phyloP scores from a whole-genome alignment of 495 filamentous ascomycete genomes.

The Aspergillus ostianus region DNA sequence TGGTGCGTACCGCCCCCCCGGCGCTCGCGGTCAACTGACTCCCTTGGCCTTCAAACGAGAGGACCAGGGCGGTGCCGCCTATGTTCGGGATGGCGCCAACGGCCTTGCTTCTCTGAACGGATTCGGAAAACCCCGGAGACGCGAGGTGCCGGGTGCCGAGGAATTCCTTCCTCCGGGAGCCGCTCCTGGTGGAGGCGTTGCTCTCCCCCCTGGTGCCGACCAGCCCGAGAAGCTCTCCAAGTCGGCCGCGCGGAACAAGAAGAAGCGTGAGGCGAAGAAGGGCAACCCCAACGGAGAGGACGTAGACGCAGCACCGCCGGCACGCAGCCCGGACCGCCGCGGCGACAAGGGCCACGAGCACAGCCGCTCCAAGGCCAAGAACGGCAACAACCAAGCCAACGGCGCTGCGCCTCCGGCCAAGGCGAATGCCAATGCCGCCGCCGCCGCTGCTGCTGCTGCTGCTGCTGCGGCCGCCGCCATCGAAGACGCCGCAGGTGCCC shows the following conservation, averaged over 20 bases:
- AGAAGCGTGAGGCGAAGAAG: slow-evolving; percentile 97
- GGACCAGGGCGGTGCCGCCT: slow-evolving; percentile 92
- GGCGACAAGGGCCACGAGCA: slow-evolving; percentile 52
- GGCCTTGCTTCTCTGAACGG: slow-evolving; percentile 61
- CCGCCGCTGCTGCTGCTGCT: slow-evolving; percentile 17
- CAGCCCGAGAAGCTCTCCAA: slow-evolving; percentile 77
- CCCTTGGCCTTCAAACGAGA: slow-evolving; percentile 96
- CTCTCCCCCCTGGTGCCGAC: slow-evolving; percentile 50
- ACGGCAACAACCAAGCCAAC: slow-evolving; percentile 36
- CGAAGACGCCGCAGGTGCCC: slow-evolving; percentile 28
- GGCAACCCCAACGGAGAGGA: slow-evolving; percentile 70
- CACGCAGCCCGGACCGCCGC: slow-evolving; percentile 65
- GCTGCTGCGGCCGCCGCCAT: slow-evolving; percentile 29
- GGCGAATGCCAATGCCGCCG: slow-evolving; percentile 31
- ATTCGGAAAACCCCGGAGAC: slow-evolving; percentile 69
- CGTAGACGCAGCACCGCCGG: slow-evolving; percentile 38
- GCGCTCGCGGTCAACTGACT: slow-evolving; percentile 82
- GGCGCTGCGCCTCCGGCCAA: slow-evolving; percentile 42
- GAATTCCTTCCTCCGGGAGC: slow-evolving; percentile 63
- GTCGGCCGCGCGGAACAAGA: slow-evolving; percentile 94
- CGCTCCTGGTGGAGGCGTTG: slow-evolving; percentile 69
- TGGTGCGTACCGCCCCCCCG: slow-evolving; percentile 95
- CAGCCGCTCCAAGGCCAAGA: slow-evolving; percentile 56
- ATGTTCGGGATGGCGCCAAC: slow-evolving; percentile 74
- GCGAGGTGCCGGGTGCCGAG: slow-evolving; percentile 78